phyloP scores from a whole-genome alignment of 164 flowering plant species.

The Chloranthus sessilifolius region DNA sequence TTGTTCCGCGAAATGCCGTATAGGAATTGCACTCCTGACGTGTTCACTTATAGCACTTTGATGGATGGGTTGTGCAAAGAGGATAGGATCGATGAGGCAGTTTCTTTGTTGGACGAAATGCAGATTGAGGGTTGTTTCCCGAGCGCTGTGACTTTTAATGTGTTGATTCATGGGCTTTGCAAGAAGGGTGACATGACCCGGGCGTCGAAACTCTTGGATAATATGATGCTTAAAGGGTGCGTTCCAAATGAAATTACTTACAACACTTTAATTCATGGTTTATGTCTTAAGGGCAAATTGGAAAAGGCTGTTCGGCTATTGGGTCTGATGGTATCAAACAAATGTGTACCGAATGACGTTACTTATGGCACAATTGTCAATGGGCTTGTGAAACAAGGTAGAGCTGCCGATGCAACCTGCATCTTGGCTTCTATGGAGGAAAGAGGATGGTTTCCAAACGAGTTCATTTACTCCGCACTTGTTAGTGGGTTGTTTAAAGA shows the following conservation, averaged over 20 bases:
- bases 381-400: constrained; percentile 77
- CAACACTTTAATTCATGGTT: constrained; percentile 72
- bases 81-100: constrained; percentile 70
- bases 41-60: constrained; percentile 67
- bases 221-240: constrained; percentile 90
- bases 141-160: constrained; percentile 50
- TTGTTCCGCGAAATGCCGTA: constrained; percentile 65
- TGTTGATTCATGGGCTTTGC: constrained; percentile 72
- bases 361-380: constrained; percentile 76
- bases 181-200: constrained; percentile 62
- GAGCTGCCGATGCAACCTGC: constrained; percentile 41
- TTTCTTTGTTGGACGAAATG: constrained; percentile 87
- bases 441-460: constrained; percentile 51
- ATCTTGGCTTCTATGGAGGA: constrained; percentile 54
- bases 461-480: constrained; percentile 62
- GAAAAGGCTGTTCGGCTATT: constrained; percentile 68
- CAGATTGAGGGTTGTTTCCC: constrained; percentile 83
- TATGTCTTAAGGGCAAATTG: constrained; percentile 71
- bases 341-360: constrained; percentile 58
- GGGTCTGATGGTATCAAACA: constrained; percentile 53
- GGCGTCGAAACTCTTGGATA: constrained; percentile 70
- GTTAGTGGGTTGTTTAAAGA: constrained; percentile 78
- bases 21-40: constrained; percentile 54
- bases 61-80: constrained; percentile 92
- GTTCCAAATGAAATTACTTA: constrained; percentile 73